These are phyloP conservation scores for Gelatoporia subvermispora DNA, from an alignment of 768 basidiomycete species.

Conservation along the genomic window DNA sequence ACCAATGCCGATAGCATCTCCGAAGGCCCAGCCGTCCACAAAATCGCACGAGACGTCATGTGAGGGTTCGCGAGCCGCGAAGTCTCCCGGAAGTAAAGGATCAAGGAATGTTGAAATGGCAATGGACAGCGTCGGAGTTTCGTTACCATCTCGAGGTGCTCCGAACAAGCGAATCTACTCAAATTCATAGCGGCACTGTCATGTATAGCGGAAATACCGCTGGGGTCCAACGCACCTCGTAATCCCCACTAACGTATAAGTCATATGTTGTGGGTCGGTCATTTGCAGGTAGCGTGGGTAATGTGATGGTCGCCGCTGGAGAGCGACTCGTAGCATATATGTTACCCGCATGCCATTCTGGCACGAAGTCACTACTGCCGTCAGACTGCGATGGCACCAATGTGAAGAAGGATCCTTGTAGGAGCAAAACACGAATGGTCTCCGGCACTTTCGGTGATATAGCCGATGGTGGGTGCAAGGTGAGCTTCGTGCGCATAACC, in stretches of 20 bases:
- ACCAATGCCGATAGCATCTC: constrained; percentile 62
- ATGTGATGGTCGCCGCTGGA: constrained; percentile 41
- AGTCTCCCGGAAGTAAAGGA: constrained; percentile 23
- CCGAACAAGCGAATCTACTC: constrained; percentile 78
- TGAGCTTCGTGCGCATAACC: constrained; percentile 61
- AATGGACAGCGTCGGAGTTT: constrained; percentile 51
- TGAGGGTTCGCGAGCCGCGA: constrained; percentile 39
- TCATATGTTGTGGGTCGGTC: constrained; percentile 50
- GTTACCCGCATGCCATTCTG: constrained; percentile 79
- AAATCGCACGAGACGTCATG: constrained; percentile 65
- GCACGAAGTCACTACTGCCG: constrained; percentile 18
- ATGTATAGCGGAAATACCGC: neutral
- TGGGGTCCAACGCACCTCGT: constrained; percentile 51
- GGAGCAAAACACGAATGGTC: constrained; percentile 45
- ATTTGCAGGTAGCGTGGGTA: constrained; percentile 43
- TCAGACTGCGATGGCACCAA: constrained; percentile 41
- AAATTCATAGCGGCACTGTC: neutral
- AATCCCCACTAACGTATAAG: constrained; percentile 74
- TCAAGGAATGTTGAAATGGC: constrained; percentile 45
- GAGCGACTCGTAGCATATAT: constrained; percentile 67
- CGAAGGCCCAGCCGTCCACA: constrained; percentile 71
- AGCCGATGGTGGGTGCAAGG: constrained; percentile 36
- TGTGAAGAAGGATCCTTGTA: constrained; percentile 74
- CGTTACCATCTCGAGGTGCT: constrained; percentile 45
- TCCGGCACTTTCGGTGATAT: neutral